phyloP scores from a whole-genome alignment of 306 rosid genomes.

The Alnus glutinosa region DNA sequence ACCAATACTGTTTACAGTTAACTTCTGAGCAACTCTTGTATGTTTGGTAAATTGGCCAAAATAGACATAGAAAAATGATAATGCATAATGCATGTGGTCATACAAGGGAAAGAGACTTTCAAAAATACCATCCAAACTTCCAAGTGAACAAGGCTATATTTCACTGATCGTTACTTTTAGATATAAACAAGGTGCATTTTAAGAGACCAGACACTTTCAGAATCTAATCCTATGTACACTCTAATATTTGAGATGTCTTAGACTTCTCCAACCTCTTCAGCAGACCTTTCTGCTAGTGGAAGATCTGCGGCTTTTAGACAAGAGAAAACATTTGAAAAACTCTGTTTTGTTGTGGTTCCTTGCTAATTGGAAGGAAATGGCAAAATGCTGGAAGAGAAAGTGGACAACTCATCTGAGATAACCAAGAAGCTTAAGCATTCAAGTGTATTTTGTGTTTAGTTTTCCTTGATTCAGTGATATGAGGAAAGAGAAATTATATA shows the following conservation, averaged over 20 bases:
- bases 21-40: not conserved
- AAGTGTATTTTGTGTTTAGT: not conserved
- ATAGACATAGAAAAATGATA: slow-evolving; percentile 9
- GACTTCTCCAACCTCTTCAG: not conserved
- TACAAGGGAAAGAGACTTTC: not conserved
- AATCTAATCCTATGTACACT: not conserved
- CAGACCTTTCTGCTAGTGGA: not conserved
- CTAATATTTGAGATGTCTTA: not conserved
- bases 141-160: not conserved
- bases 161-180: slow-evolving; percentile 1
- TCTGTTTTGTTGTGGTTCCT: no score
- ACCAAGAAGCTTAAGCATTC: not conserved
- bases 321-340: not conserved
- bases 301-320: not conserved
- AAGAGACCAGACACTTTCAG: not conserved
- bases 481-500: not conserved
- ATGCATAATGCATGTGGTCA: slow-evolving; percentile 18
- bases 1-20: slow-evolving; percentile 25
- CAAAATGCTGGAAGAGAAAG: not conserved
- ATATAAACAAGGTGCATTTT: slow-evolving; percentile 9
- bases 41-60: slow-evolving; percentile 14
- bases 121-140: slow-evolving; percentile 15
- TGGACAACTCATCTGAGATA: not conserved
- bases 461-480: not conserved
- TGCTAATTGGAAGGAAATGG: not conserved